These are phyloP conservation scores for Carex arenaria DNA, from an alignment of 202 grass and related monocot species.

Conservation along the genomic window DNA sequence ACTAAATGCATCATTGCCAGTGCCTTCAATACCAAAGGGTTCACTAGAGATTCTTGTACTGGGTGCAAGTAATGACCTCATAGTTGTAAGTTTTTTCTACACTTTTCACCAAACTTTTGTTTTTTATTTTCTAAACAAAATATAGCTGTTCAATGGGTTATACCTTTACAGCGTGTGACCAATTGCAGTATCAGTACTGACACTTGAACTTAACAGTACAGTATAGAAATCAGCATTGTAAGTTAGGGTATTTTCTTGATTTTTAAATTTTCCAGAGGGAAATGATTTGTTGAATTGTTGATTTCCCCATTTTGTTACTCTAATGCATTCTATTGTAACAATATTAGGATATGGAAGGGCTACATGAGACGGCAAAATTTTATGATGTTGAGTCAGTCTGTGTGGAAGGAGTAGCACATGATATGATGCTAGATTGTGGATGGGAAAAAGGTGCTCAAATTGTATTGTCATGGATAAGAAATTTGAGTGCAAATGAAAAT, in stretches of 20 bases:
- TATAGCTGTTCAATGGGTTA: not conserved
- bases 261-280: not conserved
- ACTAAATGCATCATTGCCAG: slow-evolving; percentile 74
- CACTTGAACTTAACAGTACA: not conserved
- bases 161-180: not conserved
- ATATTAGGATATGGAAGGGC: slow-evolving; percentile 66
- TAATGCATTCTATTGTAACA: slow-evolving; percentile 13
- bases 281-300: not conserved
- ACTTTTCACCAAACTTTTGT: not conserved
- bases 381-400: slow-evolving; percentile 53
- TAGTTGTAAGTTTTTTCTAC: slow-evolving; percentile 61
- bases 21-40: slow-evolving; percentile 44
- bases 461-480: slow-evolving; percentile 62
- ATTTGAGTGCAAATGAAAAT: not conserved
- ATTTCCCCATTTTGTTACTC: not conserved
- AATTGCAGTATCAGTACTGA: not conserved
- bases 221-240: not conserved
- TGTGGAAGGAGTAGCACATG: slow-evolving; percentile 70
- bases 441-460: slow-evolving; percentile 76
- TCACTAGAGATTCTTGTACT: slow-evolving; percentile 53
- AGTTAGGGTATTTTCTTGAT: not conserved
- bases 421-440: slow-evolving; percentile 83
- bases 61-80: slow-evolving; percentile 79
- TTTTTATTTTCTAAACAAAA: not conserved
- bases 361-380: slow-evolving; percentile 73